A percentile compares a stretch with the other conserved stretches of the same genome.
Conservation (phyloP, 768 basidiomycete genomes). For the Cubamyces lactineus region DNA sequence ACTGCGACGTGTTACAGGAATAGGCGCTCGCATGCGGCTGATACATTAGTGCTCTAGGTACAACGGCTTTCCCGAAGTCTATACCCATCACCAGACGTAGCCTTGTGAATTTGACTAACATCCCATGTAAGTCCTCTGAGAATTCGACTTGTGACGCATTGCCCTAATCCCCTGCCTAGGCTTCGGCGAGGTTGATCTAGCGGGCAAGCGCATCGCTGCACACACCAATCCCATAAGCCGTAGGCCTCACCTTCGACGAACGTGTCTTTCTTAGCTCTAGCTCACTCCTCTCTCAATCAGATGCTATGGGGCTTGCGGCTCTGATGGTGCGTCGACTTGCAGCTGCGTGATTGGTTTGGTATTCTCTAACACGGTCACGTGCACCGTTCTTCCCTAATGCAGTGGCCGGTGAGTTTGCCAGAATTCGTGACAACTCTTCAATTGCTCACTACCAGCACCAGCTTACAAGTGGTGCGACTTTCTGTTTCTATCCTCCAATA, state of each 20-base stretch:
- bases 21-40: no score
- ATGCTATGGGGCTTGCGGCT: slow-evolving; percentile 5
- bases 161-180: neutral
- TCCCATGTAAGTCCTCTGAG: neutral
- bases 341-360: neutral
- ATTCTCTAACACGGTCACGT: neutral
- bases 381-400: no score
- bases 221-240: neutral
- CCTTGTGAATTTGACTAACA: neutral
- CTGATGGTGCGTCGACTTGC: neutral
- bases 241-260: neutral
- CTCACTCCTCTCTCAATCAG: neutral
- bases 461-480: slow-evolving; percentile 14
- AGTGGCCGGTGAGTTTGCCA: slow-evolving; percentile 4
- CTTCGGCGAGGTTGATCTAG: neutral
- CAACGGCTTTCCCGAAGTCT: neutral
- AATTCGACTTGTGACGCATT: no score
- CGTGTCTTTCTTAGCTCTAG: no score
- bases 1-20: neutral
- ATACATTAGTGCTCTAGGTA: neutral
- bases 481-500: slow-evolving; percentile 14
- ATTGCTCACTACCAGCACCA: neutral
- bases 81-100: neutral
- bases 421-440: no score
- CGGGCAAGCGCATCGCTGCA: neutral